Evolutionary conservation across 139 green algal species (phyloP).

Genomic region (Coelastrella sp.): DNA sequence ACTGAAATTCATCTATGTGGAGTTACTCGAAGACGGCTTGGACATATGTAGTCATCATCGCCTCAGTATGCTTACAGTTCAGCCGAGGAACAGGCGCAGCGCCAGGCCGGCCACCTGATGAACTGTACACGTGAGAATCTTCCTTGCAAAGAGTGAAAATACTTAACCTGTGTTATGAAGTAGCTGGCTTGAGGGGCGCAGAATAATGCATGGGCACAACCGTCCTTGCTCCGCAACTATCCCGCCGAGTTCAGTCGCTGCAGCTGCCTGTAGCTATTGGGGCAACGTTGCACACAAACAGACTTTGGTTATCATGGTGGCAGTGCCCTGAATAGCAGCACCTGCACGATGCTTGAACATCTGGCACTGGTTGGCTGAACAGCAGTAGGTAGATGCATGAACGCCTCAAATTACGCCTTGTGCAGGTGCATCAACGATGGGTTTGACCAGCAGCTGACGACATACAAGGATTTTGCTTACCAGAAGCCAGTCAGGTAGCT

Average conservation of each 20-base stretch:
- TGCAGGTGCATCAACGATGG: slow-evolving; percentile 49
- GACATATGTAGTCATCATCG: neutral
- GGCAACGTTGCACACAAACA: neutral
- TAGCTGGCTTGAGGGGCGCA: no score
- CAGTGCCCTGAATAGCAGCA: no score
- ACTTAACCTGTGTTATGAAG: neutral
- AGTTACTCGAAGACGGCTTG: no score
- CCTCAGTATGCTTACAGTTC: neutral
- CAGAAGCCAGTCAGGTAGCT: slow-evolving; percentile 36
- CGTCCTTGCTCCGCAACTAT: neutral
- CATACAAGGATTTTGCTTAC: slow-evolving; percentile 47
- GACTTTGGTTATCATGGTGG: neutral
- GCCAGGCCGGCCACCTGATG: neutral
- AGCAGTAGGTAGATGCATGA: neutral
- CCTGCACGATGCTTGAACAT: no score
- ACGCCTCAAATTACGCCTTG: neutral
- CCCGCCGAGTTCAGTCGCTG: neutral
- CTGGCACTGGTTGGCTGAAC: neutral
- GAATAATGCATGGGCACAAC: neutral
- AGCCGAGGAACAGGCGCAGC: neutral
- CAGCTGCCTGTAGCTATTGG: neutral
- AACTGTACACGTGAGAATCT: slow-evolving; percentile 7
- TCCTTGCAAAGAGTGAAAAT: neutral
- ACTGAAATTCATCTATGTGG: slow-evolving; percentile 2
- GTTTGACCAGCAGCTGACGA: slow-evolving; percentile 35